A percentile compares a stretch with the other conserved stretches of the same genome.
phyloP scores from a whole-genome alignment of 2,329 filamentous ascomycete species.

The Trichoderma citrinoviride region DNA sequence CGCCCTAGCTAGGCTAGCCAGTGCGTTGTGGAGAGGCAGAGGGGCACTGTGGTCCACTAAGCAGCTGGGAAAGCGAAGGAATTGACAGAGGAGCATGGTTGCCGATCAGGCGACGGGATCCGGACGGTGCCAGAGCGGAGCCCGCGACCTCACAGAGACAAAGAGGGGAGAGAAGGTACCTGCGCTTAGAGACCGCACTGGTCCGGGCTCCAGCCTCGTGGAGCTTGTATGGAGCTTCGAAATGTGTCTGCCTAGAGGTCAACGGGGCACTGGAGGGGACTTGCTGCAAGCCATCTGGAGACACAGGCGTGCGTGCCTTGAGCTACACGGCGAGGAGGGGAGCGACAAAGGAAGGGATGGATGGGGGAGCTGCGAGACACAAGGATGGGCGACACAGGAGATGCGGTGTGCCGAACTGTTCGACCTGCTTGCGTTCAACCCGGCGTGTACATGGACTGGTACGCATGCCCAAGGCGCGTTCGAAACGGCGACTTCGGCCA shows the following conservation, averaged over 20 bases:
- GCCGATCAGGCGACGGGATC: constrained; percentile 16
- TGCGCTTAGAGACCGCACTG: not conserved
- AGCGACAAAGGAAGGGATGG: constrained; percentile 3
- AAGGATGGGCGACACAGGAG: not conserved
- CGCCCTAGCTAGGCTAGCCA: constrained; percentile 9
- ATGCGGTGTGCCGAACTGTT: constrained; percentile 13
- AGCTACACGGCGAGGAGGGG: not conserved
- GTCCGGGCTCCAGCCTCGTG: constrained; percentile 10
- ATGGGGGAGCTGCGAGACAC: not conserved
- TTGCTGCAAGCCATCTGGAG: constrained; percentile 20
- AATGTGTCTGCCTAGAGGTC: constrained; percentile 22
- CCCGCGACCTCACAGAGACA: not conserved
- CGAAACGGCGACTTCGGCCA: constrained; percentile 9
- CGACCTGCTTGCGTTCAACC: constrained; percentile 14
- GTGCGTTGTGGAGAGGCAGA: not conserved
- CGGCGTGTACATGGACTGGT: not conserved
- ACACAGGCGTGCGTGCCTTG: not conserved
- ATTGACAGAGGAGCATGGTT: constrained; percentile 3
- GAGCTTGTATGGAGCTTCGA: constrained; percentile 16
- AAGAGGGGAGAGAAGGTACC: not conserved
- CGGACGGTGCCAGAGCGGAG: constrained; percentile 18
- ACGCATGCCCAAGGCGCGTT: constrained; percentile 4
- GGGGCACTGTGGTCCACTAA: not conserved
- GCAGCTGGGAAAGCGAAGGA: not conserved
- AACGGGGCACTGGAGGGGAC: constrained; percentile 12